phyloP scores from a whole-genome alignment of 2,329 filamentous ascomycete genomes.

The Akanthomyces muscarius region DNA sequence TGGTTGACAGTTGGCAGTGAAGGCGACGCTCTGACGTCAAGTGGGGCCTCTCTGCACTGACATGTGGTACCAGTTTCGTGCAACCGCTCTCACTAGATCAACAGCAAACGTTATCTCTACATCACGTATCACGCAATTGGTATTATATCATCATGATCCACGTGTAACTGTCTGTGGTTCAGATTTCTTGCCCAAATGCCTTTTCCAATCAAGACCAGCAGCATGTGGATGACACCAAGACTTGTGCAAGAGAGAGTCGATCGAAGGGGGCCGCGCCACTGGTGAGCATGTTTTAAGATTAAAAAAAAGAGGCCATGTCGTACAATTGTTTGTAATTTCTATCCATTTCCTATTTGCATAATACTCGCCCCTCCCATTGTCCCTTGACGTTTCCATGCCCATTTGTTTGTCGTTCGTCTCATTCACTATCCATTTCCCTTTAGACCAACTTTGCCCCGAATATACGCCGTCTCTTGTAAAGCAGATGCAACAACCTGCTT shows the following conservation, averaged over 20 bases:
- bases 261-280: not conserved
- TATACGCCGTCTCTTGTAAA: conserved; percentile 2
- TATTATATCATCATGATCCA: not conserved
- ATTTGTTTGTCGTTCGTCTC: not conserved
- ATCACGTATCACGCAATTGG: not conserved
- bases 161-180: not conserved
- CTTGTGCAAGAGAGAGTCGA: not conserved
- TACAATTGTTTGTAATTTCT: conserved; percentile 14
- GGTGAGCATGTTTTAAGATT: too few species aligned
- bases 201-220: not conserved
- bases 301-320: not conserved
- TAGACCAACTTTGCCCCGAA: not conserved
- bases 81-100: not conserved
- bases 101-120: not conserved
- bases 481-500: not conserved
- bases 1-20: not conserved
- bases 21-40: conserved; percentile 2
- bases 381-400: not conserved
- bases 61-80: conserved; percentile 4
- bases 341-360: conserved; percentile 10
- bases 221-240: not conserved
- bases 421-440: not conserved
- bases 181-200: not conserved
- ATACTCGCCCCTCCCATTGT: not conserved
- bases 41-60: not conserved